A percentile compares a stretch with the other conserved stretches of the same genome.
phyloP scores from a whole-genome alignment of 1,284 basidiomycete genomes.

The Ceratobasidium sp. region DNA sequence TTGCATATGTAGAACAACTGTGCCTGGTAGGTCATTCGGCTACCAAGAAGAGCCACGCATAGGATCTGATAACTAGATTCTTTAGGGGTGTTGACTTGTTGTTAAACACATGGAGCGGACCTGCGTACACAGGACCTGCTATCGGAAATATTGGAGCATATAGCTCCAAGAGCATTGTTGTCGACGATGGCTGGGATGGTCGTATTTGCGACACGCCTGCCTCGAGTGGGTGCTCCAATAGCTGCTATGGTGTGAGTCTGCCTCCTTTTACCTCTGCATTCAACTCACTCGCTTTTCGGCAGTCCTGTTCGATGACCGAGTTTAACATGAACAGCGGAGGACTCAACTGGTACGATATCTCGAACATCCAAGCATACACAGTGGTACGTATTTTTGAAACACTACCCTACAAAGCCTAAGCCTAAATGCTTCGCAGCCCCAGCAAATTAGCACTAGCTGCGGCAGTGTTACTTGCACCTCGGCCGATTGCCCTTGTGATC shows the following conservation, averaged over 20 bases:
- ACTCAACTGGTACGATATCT: conserved; percentile 41
- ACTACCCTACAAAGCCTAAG: neutral
- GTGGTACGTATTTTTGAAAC: conserved; percentile 13
- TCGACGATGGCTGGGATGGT: conserved; percentile 37
- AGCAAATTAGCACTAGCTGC: conserved; percentile 18
- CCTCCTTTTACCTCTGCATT: neutral
- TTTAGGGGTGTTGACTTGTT: conserved; percentile 1
- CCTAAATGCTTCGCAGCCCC: neutral
- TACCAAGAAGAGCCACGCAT: neutral
- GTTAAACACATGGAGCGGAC: conserved; percentile 31
- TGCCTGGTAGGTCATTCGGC: neutral
- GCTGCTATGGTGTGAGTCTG: conserved; percentile 13
- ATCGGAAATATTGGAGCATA: conserved; percentile 1
- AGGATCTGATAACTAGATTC: no score
- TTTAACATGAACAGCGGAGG: conserved; percentile 41
- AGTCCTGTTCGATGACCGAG: conserved; percentile 16
- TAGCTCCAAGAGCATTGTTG: conserved; percentile 25
- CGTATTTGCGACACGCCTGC: conserved; percentile 17
- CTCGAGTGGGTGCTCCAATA: conserved; percentile 13
- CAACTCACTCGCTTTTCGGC: no score
- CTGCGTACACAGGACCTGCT: conserved; percentile 20
- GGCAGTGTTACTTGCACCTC: conserved; percentile 1
- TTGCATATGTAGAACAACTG: neutral
- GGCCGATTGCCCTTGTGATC: conserved; percentile 23
- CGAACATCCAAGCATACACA: conserved; percentile 40